Percentiles rank a stretch among this genome's conserved stretches.
These are phyloP conservation scores for Penicillium paradoxum DNA, from an alignment of 495 filamentous ascomycete genomes.

Conservation along the genomic window DNA sequence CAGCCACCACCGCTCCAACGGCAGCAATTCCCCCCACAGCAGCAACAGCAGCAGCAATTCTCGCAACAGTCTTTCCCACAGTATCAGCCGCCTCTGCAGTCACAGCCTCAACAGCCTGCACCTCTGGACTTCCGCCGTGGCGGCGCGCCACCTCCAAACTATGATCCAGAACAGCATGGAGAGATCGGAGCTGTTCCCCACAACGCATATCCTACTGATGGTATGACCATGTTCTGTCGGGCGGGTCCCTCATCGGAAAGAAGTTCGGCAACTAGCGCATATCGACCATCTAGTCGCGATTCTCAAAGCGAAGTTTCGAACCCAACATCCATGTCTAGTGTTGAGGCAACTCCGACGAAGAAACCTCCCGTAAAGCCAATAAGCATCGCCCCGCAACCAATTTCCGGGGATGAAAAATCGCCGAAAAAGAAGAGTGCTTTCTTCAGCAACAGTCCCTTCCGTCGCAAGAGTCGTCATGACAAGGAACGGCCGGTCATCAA, in stretches of 20 bases:
- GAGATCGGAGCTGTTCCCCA: constrained; percentile 72
- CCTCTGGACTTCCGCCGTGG: constrained; percentile 49
- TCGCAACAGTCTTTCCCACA: neutral
- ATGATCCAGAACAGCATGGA: constrained; percentile 53
- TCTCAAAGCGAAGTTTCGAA: constrained; percentile 89
- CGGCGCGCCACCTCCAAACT: constrained; percentile 45
- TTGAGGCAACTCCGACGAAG: constrained; percentile 53
- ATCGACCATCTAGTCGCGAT: constrained; percentile 82
- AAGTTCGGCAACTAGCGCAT: constrained; percentile 66
- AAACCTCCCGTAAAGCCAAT: constrained; percentile 65
- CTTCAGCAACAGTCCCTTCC: constrained; percentile 93
- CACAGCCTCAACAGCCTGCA: constrained; percentile 28
- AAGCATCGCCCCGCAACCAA: constrained; percentile 41
- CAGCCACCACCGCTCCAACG: neutral
- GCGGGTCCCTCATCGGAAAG: constrained; percentile 79
- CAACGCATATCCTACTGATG: constrained; percentile 91
- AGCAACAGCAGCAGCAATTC: neutral
- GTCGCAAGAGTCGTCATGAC: constrained; percentile 82
- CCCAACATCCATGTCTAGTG: constrained; percentile 85
- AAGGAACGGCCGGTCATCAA: constrained; percentile 57
- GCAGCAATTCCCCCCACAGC: neutral
- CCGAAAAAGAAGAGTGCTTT: constrained; percentile 88
- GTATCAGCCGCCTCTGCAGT: neutral
- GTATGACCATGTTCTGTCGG: constrained; percentile 98
- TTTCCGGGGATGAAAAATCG: constrained; percentile 50